Evolutionary conservation across 108 stramenopile species (phyloP).

Genomic region (Schizochytrium sp.): DNA sequence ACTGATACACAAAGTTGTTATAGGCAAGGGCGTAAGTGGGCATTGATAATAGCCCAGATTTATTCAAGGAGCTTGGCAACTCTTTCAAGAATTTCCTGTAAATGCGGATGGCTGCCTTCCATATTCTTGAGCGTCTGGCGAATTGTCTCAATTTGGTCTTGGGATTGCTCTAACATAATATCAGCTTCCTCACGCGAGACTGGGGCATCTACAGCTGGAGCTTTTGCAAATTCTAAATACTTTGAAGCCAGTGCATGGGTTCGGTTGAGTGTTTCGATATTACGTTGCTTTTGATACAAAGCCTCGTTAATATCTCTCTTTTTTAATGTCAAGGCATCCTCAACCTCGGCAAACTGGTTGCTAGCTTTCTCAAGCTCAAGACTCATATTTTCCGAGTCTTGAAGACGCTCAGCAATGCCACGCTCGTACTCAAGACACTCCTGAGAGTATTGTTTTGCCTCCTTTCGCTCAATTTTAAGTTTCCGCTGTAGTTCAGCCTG

Average conservation of each 20-base stretch:
- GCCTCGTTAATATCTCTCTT: conserved; percentile 66
- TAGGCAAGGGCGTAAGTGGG: too few species aligned
- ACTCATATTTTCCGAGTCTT: conserved; percentile 62
- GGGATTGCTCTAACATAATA: conserved; percentile 64
- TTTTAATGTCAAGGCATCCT: conserved; percentile 65
- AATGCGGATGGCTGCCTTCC: conserved; percentile 33
- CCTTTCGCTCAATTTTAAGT: conserved; percentile 65
- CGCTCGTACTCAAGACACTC: conserved; percentile 61
- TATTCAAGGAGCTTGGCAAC: conserved; percentile 31
- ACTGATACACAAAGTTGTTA: too few species aligned
- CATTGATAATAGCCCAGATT: background rate
- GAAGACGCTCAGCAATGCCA: conserved; percentile 62
- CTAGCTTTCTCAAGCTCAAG: conserved; percentile 67
- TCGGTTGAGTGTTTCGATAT: conserved; percentile 47
- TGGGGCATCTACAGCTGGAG: background rate
- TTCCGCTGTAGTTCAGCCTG: conserved; percentile 64
- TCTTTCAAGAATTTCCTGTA: conserved; percentile 22
- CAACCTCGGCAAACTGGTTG: conserved; percentile 63
- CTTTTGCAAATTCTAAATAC: conserved; percentile 44
- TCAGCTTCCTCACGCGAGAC: conserved; percentile 50
- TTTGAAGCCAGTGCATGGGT: background rate
- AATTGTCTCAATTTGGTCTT: conserved; percentile 19
- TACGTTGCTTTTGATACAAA: conserved; percentile 75
- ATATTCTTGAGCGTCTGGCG: conserved; percentile 36
- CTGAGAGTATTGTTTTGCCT: conserved; percentile 63